These are phyloP conservation scores for Diaporthe destruens DNA, from an alignment of 2,329 filamentous ascomycete genomes.

Conservation along the genomic window DNA sequence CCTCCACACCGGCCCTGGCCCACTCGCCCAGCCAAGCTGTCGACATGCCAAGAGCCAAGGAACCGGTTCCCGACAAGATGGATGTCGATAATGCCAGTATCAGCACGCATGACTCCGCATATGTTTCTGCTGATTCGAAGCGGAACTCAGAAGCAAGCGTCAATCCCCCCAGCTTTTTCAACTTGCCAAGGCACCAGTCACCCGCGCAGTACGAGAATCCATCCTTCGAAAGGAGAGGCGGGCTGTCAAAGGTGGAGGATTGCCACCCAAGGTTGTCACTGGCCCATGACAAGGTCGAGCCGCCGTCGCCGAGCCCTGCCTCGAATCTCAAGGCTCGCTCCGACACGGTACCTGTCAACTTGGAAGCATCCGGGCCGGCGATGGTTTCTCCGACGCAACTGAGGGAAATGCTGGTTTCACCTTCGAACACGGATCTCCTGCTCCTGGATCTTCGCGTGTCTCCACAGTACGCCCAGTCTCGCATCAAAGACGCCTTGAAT, in stretches of 20 bases:
- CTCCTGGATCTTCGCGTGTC: constrained; percentile 89
- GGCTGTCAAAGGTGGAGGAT: constrained; percentile 60
- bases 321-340: constrained; percentile 49
- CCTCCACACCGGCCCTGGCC: constrained; percentile 24
- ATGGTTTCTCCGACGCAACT: constrained; percentile 69
- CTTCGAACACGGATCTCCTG: constrained; percentile 63
- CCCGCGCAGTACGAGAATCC: constrained; percentile 56
- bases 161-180: constrained; percentile 53
- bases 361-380: constrained; percentile 60
- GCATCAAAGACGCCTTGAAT: constrained; percentile 86
- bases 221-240: constrained; percentile 51
- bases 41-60: constrained; percentile 42
- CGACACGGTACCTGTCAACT: constrained; percentile 65
- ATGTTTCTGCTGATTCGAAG: constrained; percentile 67
- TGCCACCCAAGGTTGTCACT: constrained; percentile 68
- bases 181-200: constrained; percentile 61
- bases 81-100: constrained; percentile 61
- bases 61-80: constrained; percentile 49
- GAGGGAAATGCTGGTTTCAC: constrained; percentile 65
- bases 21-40: constrained; percentile 5
- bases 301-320: constrained; percentile 51
- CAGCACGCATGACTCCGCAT: constrained; percentile 64
- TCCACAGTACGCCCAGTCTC: constrained; percentile 81
- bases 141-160: constrained; percentile 64
- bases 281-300: constrained; percentile 60